Evolutionary conservation across 2,329 filamentous ascomycete species (phyloP).

Genomic region (Talaromyces verruculosus): DNA sequence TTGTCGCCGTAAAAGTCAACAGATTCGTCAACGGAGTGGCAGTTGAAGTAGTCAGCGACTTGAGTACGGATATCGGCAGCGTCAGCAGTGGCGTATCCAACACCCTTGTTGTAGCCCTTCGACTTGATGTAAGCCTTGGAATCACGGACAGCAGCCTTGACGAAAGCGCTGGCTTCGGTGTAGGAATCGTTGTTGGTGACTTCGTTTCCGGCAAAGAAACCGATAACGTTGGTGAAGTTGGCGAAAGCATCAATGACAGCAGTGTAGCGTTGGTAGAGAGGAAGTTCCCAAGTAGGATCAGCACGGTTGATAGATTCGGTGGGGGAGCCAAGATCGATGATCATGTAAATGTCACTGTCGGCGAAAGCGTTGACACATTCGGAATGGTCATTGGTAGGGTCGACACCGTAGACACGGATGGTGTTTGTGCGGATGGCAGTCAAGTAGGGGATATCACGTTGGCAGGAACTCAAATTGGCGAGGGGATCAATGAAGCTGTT

Average conservation of each 20-base stretch:
- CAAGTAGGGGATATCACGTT: slow-evolving; percentile 82
- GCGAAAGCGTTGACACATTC: slow-evolving; percentile 81
- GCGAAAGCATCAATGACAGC: slow-evolving; percentile 76
- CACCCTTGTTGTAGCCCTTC: slow-evolving; percentile 77
- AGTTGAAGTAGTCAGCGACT: slow-evolving; percentile 94
- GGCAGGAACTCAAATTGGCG: slow-evolving; percentile 67
- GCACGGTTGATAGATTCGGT: slow-evolving; percentile 80
- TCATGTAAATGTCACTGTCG: slow-evolving; percentile 88
- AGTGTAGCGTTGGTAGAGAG: slow-evolving; percentile 78
- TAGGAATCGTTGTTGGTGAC: slow-evolving; percentile 87
- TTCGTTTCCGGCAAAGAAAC: slow-evolving; percentile 99
- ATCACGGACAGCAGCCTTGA: slow-evolving; percentile 97
- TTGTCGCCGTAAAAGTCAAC: slow-evolving; percentile 99
- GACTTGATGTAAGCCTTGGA: slow-evolving; percentile 89
- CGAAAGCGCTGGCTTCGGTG: slow-evolving; percentile 85
- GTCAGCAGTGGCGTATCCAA: slow-evolving; percentile 96
- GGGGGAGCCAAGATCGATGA: slow-evolving; percentile 86
- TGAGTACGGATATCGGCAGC: slow-evolving; percentile 77
- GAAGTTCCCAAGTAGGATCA: slow-evolving; percentile 73
- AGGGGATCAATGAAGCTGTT: slow-evolving; percentile 77
- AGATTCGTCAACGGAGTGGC: slow-evolving; percentile 62
- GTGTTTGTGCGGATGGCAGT: slow-evolving; percentile 79
- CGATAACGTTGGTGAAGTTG: slow-evolving; percentile 86
- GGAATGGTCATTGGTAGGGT: slow-evolving; percentile 74
- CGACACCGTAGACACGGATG: slow-evolving; percentile 91